Base-by-base conservation (phyloP, 1,284 basidiomycete species). In the Marasmius oreades region DNA sequence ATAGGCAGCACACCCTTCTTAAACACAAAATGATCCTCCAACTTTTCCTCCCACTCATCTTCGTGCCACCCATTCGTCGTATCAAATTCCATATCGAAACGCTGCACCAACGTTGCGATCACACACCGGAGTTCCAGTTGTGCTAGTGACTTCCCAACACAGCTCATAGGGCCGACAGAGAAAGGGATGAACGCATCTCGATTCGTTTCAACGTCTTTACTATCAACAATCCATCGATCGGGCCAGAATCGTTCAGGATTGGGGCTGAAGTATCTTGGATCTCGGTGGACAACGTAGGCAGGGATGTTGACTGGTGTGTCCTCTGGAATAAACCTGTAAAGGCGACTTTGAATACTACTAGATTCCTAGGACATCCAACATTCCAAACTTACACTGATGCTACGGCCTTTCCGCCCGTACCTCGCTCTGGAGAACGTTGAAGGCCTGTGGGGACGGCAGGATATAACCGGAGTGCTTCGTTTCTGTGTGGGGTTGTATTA, bases 191-290 rank as follows among this genome's bases (percentile, higher is more conserved):
- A 73, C 5, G 61, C 69, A 16, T 55, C 51, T 18, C 43, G 61
- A 28, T 69, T 62, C 47, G 63, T 52, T 8, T 62, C 53, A 8
- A 65, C 14, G 53, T 36, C 63, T 51, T 55, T 67, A 63, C 52
- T 67, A 53, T 12, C 68, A 5, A 66, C 33, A 6, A 74, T 63
- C 73, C 75, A 76, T n/a, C 74, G 65, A 55, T 76, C 73, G 6
- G 75, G 78, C 43, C 74, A 61, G 67, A 77, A 80, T 6, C 60
- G 26, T 11, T 77, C 68, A 1, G 77, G 68, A 3, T 66, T 57
- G 3, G 76, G 76, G 20, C 67, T 70, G 62, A 78, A 79, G 60
- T 75, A 71, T 6, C 69, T 64, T 4, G 74, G 66, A 60, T 78
- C 73, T 14, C 73, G 69, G 39, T 80, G 78, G 6, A 79, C 55